These are phyloP conservation scores for Murraya paniculata DNA, from an alignment of 345 rosid species.

Conservation along the genomic window DNA sequence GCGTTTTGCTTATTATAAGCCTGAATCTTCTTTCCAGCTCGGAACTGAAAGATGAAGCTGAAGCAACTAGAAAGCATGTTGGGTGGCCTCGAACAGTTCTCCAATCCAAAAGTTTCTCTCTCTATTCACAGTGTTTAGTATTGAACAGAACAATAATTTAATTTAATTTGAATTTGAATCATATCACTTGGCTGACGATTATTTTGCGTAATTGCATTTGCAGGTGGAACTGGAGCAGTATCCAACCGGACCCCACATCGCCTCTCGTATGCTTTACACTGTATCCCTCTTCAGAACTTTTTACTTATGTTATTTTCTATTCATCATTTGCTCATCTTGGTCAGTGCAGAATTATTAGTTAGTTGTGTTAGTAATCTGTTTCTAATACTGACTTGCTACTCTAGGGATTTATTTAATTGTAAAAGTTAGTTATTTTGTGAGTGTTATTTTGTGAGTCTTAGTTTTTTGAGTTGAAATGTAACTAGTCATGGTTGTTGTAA, in stretches of 20 bases:
- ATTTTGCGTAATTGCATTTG: conserved; percentile 21
- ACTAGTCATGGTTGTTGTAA: neutral
- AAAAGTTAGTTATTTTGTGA: neutral
- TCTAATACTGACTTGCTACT: neutral
- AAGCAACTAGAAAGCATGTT: conserved; percentile 83
- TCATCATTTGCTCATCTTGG: neutral
- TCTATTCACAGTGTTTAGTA: neutral
- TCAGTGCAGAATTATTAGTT: neutral
- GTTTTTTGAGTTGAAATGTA: neutral
- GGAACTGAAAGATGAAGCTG: conserved; percentile 59
- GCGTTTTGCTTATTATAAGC: neutral
- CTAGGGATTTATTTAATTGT: neutral
- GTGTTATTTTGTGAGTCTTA: too few relatives aligned
- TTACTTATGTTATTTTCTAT: neutral
- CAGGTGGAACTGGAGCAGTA: conserved; percentile 95
- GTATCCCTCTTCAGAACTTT: conserved; percentile 28
- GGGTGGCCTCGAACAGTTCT: conserved; percentile 74
- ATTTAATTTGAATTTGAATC: neutral
- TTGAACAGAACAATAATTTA: too few relatives aligned
- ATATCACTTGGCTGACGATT: neutral
- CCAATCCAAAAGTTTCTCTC: conserved; percentile 60
- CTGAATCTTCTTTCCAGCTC: neutral
- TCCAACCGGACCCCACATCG: conserved; percentile 94
- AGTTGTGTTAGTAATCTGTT: neutral
- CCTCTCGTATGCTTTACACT: conserved; percentile 90